Base-by-base conservation (phyloP, 345 rosid species). In the Eucalyptus erythrocorys region DNA sequence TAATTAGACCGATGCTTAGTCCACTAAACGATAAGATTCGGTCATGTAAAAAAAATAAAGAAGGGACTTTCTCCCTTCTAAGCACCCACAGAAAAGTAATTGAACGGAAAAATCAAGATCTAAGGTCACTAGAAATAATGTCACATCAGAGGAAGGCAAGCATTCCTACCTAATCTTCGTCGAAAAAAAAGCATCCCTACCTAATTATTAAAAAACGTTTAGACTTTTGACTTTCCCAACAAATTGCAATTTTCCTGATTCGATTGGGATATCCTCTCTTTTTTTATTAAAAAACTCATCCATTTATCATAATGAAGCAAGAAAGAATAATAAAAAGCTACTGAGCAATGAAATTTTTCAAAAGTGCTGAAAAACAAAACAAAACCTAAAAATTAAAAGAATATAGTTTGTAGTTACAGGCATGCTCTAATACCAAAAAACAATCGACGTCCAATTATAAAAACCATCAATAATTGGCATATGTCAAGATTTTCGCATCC, bases 221-320 rank as follows among this genome's bases (percentile, higher is more conserved):
- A 66, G 40, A 0, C 6, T 66, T n/a, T 0, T 8, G 22, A 66
- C 22, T 66, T 32, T 66, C 79, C 22, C 3, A 1, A 1, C 40
- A 64, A 64, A 64, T 64, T 7, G 5, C 37, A 16, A 14, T n/a
- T n/a, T n/a, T 6, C 21, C 14, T n/a, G 76, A 64, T 64, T 4
- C 17, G 21, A 64, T 64, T 64, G 76, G 40, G n/a, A 64, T 32
- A 15, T 4, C 21, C 76, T 64, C 76, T 3, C 34, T 32, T 14
- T 2, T 1, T n/a, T 64, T 3, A 57, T 57, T 24, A 11, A 24
- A 26, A 51, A 21, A 51, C 1, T 55, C 13, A 55, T 55, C 1
- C 5, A 55, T 55, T 55, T 55, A 55, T 55, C 27, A 24, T 55
- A 24, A 55, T 55, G 30, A 55, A 55, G 24, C 30, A 55, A 8